phyloP scores from a whole-genome alignment of 148 eudicot genomes.

The Vaccinium darrowii region DNA sequence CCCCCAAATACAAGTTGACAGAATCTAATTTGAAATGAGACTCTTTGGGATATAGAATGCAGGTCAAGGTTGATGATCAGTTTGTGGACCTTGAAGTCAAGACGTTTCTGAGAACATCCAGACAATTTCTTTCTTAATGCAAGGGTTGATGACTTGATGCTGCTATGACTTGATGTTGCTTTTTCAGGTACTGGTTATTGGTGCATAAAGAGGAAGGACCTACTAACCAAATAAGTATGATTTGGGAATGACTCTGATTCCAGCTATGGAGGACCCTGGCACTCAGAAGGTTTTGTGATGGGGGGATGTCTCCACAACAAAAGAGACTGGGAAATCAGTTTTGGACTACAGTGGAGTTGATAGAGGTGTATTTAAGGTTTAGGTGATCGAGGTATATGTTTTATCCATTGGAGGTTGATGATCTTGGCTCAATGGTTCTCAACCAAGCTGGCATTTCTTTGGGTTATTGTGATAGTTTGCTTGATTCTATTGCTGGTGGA shows the following conservation, averaged over 20 bases:
- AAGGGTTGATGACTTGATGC: not conserved
- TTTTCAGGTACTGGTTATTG: not conserved
- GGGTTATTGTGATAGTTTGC: not conserved
- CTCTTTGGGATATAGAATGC: not conserved
- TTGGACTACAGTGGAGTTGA: not conserved
- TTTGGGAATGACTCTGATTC: not conserved
- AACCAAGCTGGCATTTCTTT: not conserved
- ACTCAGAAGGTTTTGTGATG: not conserved
- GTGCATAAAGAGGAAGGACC: not conserved
- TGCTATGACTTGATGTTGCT: not conserved
- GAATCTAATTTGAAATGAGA: not conserved
- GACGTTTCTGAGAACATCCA: not conserved
- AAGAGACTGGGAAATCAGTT: constrained; percentile 5
- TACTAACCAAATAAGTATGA: not conserved
- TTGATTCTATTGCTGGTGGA: not conserved
- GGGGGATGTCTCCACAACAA: not conserved
- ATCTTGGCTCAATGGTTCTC: not conserved
- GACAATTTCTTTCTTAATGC: not conserved
- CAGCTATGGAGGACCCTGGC: not conserved
- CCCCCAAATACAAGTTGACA: not conserved
- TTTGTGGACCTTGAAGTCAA: not conserved
- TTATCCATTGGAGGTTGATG: not conserved
- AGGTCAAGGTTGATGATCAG: not conserved
- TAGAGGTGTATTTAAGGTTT: not conserved
- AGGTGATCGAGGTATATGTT: not conserved